phyloP scores from a whole-genome alignment of 2,329 filamentous ascomycete genomes.

The Cyanodermella asteris region DNA sequence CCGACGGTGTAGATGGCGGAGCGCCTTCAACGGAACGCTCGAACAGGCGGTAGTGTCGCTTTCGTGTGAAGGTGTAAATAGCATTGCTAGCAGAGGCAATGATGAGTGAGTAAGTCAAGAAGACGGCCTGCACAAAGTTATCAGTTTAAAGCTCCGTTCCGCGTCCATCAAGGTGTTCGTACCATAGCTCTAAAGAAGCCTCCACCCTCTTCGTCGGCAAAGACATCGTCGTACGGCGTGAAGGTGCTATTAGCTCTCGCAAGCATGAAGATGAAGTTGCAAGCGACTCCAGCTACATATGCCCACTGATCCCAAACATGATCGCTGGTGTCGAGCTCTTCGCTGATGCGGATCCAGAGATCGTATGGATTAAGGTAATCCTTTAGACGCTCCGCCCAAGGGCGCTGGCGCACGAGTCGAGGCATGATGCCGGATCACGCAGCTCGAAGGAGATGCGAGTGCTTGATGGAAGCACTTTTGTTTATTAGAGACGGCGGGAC shows the following conservation, averaged over 20 bases:
- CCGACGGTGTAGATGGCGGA: constrained; percentile 58
- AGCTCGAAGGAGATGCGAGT: no score
- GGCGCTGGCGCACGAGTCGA: constrained; percentile 58
- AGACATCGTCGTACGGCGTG: constrained; percentile 54
- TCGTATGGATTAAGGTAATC: constrained; percentile 71
- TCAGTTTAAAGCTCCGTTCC: constrained; percentile 2
- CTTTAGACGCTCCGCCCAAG: constrained; percentile 60
- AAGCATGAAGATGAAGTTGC: constrained; percentile 65
- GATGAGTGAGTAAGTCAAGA: constrained; percentile 49
- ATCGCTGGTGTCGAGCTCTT: constrained; percentile 77
- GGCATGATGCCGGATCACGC: constrained; percentile 51
- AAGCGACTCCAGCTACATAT: constrained; percentile 47
- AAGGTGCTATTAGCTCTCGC: constrained; percentile 49
- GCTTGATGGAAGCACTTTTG: no score
- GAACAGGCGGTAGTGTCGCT: constrained; percentile 76
- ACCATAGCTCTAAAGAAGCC: no score
- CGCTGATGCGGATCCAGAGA: constrained; percentile 72
- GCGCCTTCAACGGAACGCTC: constrained; percentile 65
- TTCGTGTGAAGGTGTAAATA: constrained; percentile 59
- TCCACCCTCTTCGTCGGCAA: constrained; percentile 39
- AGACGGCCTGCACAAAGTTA: constrained; percentile 31
- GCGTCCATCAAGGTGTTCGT: no score
- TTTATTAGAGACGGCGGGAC: no score
- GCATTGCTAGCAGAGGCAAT: constrained; percentile 52
- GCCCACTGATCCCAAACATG: constrained; percentile 84